phyloP scores from a whole-genome alignment of 1,284 basidiomycete species.

The Leccinum subatratum region DNA sequence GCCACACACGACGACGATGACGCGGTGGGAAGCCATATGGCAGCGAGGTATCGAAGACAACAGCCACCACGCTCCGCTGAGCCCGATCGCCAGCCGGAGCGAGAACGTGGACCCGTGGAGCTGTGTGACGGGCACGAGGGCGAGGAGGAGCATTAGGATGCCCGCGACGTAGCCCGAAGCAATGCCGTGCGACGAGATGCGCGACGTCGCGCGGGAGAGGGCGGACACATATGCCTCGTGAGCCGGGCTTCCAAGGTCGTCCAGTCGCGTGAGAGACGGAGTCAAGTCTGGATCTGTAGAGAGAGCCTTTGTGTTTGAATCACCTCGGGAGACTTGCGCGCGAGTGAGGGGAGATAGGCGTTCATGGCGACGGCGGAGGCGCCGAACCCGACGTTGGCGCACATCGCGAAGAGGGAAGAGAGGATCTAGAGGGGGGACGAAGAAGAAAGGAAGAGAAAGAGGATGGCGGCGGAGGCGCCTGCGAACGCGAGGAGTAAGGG shows the following conservation, averaged over 20 bases:
- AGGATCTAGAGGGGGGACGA: constrained; percentile 63
- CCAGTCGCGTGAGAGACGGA: constrained; percentile 12
- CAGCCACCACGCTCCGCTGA: constrained; percentile 84
- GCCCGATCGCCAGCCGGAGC: constrained; percentile 71
- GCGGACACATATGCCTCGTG: constrained; percentile 43
- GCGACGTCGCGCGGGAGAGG: constrained; percentile 67
- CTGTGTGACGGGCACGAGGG: constrained; percentile 67
- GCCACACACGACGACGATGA: background rate
- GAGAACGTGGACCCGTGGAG: constrained; percentile 69
- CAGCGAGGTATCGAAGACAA: constrained; percentile 72
- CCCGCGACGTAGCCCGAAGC: constrained; percentile 80
- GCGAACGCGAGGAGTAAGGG: constrained; percentile 68
- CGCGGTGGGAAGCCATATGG: constrained; percentile 58
- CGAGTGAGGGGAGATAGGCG: constrained; percentile 77
- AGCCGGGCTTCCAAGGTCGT: constrained; percentile 7
- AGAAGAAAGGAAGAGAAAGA: constrained; percentile 73
- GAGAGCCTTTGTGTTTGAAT: constrained; percentile 37
- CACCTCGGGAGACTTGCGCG: constrained; percentile 62
- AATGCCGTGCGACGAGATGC: constrained; percentile 77
- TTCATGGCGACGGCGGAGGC: constrained; percentile 85
- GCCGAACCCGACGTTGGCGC: constrained; percentile 79
- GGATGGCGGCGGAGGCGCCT: constrained; percentile 61
- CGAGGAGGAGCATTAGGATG: constrained; percentile 63
- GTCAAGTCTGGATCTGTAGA: constrained; percentile 9
- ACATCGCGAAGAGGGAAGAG: constrained; percentile 59